Base-by-base conservation (phyloP, 371 early-diverging fungal genomes). In the Saksenaea vasiformis region DNA sequence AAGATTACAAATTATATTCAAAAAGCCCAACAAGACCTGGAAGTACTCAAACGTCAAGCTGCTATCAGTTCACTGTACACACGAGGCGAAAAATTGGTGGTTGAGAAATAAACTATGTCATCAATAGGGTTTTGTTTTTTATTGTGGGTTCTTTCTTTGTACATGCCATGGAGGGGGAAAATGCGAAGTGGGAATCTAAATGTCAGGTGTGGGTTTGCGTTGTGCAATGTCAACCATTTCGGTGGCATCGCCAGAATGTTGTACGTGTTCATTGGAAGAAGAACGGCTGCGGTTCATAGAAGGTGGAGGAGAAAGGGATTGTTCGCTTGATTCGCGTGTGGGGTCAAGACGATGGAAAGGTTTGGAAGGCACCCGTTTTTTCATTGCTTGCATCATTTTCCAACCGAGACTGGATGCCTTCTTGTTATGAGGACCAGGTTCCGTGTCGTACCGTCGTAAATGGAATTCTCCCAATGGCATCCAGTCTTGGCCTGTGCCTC, bases 21-120 rank as follows among this genome's bases (percentile, higher is more conserved):
- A 34, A 82, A 84, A 58, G 90, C 85, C 36, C 69, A 83, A 56
- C 57, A 77, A 51, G 86, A 90, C 19, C 83, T 91, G 57, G 83
- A 70, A 28, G 82, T 88, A 5, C 83, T 88, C 47, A 75, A 85
- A 69, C 80, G 92, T 28, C 92, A 91, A 73, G 85, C 87, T 22
- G 63, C 76, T 37, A 83, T 91, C 62, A 88, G 86, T 64, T 69
- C 74, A 67, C 78, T 89, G 68, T 90, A 87, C 62, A 63, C 73
- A 47, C 65, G 69, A 17, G 83, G 82, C 9, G 80, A 85, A 37
- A 79, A 82, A 64, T 74, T 90, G 22, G 90, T 91, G 13, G 73
- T 90, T 34, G 91, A 90, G 64, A 44, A 47, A 31, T 31, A 22
- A 47, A 47, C 17, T 47, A 47, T 3, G 22, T 47, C 22, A 44